Conservation (phyloP, 164 flowering plant species). For the Saururus chinensis region DNA sequence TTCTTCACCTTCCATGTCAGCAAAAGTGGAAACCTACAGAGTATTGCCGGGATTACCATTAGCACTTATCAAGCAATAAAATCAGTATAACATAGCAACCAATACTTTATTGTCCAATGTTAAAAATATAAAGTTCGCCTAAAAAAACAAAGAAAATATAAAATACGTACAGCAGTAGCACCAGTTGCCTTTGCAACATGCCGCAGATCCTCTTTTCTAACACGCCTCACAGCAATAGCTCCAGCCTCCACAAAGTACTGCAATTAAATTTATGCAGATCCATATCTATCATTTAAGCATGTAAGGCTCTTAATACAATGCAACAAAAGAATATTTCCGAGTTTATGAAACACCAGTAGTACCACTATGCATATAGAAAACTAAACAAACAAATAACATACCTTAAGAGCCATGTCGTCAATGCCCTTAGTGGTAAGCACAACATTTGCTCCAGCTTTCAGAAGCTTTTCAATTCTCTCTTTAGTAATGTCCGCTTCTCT, state of each 20-base stretch:
- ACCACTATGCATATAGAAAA: neutral
- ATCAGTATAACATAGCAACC: neutral
- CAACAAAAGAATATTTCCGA: neutral
- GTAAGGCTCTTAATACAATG: too few relatives aligned
- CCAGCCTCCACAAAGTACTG: constrained; percentile 99
- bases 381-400: constrained; percentile 16
- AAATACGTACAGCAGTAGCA: constrained; percentile 62
- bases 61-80: neutral
- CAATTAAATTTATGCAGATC: constrained; percentile 2
- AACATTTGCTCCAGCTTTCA: constrained; percentile 97
- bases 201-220: constrained; percentile 90
- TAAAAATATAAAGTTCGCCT: neutral
- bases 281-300: neutral
- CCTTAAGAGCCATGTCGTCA: constrained; percentile 99
- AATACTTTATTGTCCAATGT: neutral
- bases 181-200: constrained; percentile 99
- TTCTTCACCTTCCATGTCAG: constrained; percentile 99
- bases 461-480: constrained; percentile 87
- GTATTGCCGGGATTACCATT: neutral
- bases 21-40: constrained; percentile 86
- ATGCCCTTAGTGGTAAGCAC: constrained; percentile 90
- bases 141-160: neutral
- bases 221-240: constrained; percentile 98
- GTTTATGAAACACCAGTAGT: neutral
- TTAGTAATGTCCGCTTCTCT: constrained; percentile 97